Evolutionary conservation across 1,284 basidiomycete species (phyloP).

Genomic region (Xerocomus amazonicus): DNA sequence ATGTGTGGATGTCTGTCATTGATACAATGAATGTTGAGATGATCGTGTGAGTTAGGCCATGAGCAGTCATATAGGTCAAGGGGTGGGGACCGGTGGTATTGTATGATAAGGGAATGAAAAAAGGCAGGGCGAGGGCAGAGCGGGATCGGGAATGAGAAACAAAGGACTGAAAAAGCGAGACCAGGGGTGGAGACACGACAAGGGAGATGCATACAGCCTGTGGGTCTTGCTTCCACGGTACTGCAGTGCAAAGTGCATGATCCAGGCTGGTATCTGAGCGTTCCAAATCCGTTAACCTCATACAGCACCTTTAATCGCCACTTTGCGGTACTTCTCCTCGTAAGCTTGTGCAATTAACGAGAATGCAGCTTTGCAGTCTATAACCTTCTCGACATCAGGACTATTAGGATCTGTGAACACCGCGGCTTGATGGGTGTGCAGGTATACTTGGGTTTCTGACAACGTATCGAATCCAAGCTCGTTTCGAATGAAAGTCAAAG

Average conservation of each 20-base stretch:
- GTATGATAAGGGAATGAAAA: conserved; percentile 5
- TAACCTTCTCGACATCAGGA: conserved; percentile 54
- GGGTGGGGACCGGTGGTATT: conserved; percentile 12
- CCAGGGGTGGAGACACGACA: conserved; percentile 11
- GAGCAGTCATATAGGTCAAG: conserved; percentile 5
- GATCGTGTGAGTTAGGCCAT: conserved; percentile 3
- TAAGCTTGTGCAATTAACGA: conserved; percentile 53
- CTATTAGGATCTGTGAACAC: conserved; percentile 64
- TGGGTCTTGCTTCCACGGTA: conserved; percentile 18
- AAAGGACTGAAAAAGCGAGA: conserved; percentile 15
- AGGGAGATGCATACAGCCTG: conserved; percentile 10
- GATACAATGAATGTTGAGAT: conserved; percentile 5
- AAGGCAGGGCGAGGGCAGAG: conserved; percentile 11
- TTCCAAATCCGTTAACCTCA: conserved; percentile 23
- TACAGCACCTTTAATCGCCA: conserved; percentile 71
- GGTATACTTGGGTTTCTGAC: conserved; percentile 66
- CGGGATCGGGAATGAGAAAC: conserved; percentile 5
- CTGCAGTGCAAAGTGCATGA: conserved; percentile 3
- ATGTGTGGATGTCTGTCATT: conserved; percentile 2
- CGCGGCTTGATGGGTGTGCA: conserved; percentile 67
- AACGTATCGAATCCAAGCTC: conserved; percentile 83
- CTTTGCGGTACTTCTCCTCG: conserved; percentile 74
- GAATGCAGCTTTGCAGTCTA: conserved; percentile 64
- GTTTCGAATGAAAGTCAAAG: conserved; percentile 73
- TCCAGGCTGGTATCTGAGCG: conserved; percentile 6